phyloP scores from a whole-genome alignment of 2,329 filamentous ascomycete genomes.

The Trichoderma semiorbis region DNA sequence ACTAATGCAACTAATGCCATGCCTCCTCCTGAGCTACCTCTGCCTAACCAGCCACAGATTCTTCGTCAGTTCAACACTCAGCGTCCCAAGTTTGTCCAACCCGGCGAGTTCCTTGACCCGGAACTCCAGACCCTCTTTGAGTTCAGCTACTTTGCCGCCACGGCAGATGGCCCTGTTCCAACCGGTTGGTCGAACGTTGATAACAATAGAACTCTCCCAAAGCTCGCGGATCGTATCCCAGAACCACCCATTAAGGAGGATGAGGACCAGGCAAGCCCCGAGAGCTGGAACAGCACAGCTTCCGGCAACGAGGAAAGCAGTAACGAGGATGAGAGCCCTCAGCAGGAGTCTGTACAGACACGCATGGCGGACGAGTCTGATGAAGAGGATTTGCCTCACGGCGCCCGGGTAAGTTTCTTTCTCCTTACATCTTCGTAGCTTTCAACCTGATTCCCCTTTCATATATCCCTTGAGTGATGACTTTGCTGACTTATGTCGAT shows the following conservation, averaged over 20 bases:
- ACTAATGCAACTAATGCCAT: slow-evolving; percentile 21
- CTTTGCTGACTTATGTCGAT: neutral
- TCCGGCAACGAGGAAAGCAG: slow-evolving; percentile 52
- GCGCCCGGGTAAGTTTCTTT: slow-evolving; percentile 26
- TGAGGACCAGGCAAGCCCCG: slow-evolving; percentile 49
- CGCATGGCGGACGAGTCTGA: slow-evolving; percentile 59
- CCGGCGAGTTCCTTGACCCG: slow-evolving; percentile 56
- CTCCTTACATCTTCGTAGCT: neutral
- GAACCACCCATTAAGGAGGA: slow-evolving; percentile 38
- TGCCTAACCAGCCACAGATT: slow-evolving; percentile 26
- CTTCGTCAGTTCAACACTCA: slow-evolving; percentile 48
- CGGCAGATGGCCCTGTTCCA: slow-evolving; percentile 56
- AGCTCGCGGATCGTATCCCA: slow-evolving; percentile 45
- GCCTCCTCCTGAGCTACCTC: slow-evolving; percentile 20
- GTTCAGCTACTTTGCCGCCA: slow-evolving; percentile 61
- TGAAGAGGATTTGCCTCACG: slow-evolving; percentile 40
- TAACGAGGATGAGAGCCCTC: slow-evolving; percentile 47
- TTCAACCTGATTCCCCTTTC: neutral
- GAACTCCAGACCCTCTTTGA: slow-evolving; percentile 71
- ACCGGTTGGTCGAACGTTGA: slow-evolving; percentile 66
- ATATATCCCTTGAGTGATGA: no score
- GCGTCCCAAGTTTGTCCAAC: slow-evolving; percentile 53
- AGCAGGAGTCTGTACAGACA: slow-evolving; percentile 37
- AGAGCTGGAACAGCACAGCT: slow-evolving; percentile 44
- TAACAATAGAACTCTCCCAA: slow-evolving; percentile 56